Conservation (phyloP, 108 stramenopile genomes). For the Conticribra weissflogii region DNA sequence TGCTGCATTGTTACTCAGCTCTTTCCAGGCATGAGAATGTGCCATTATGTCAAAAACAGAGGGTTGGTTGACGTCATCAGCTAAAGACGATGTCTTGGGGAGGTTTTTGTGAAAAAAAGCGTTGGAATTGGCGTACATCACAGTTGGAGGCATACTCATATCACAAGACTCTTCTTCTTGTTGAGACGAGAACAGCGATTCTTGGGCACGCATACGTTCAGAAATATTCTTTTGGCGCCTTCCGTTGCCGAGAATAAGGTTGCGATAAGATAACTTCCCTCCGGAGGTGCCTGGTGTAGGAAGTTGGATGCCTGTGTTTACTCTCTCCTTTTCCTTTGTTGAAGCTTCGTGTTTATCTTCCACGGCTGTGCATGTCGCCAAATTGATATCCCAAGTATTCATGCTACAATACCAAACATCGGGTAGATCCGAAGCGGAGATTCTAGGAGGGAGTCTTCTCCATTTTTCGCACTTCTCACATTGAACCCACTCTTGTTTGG, state of each 20-base stretch:
- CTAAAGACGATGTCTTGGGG: constrained; percentile 46
- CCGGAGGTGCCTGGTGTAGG: constrained; percentile 26
- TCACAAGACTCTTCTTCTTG: constrained; percentile 54
- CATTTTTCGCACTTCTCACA: constrained; percentile 90
- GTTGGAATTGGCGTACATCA: constrained; percentile 80
- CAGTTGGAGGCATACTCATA: constrained; percentile 58
- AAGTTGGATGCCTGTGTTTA: constrained; percentile 46
- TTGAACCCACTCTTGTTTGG: constrained; percentile 86
- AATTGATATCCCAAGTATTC: constrained; percentile 83
- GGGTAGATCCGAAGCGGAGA: constrained; percentile 72
- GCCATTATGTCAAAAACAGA: constrained; percentile 72
- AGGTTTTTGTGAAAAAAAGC: constrained; percentile 63
- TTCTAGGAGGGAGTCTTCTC: constrained; percentile 77
- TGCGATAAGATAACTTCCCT: constrained; percentile 79
- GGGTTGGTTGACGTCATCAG: constrained; percentile 49
- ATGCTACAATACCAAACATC: constrained; percentile 84
- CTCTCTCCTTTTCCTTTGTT: constrained; percentile 30
- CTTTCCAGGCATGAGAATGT: constrained; percentile 66
- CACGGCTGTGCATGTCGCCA: constrained; percentile 72
- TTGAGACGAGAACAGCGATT: constrained; percentile 68
- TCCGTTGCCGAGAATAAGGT: constrained; percentile 79
- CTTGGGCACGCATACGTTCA: constrained; percentile 80
- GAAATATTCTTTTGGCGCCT: constrained; percentile 70
- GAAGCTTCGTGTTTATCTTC: constrained; percentile 80
- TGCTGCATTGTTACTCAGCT: constrained; percentile 47